Evolutionary conservation across 2,329 filamentous ascomycete species (phyloP), one percentile per base, ranked within the genome.

Genomic region (Fusarium sacchari): DNA sequence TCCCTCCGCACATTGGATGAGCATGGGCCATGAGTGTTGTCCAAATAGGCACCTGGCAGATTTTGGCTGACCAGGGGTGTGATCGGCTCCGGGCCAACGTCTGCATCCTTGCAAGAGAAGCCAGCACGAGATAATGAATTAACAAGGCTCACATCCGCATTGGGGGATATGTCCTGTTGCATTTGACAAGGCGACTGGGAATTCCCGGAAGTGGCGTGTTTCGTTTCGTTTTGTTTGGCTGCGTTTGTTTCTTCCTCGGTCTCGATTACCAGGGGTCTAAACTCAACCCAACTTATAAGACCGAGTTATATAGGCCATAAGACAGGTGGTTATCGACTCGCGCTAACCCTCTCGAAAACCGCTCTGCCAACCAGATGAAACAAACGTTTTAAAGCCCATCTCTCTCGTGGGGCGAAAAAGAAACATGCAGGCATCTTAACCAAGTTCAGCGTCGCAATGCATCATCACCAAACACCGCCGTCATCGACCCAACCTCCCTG

Each of bases 291-390:
- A 72, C 65, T 69, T 69, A 78, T 77, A 78, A 68, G 44, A 69
- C 67, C 67, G 49, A 26, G 62, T 68, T 62, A 77, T 78, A 78
- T 78, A 78, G 76, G 62, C 67, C 71, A 75, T 78, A 78, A 77
- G 61, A 78, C 73, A 74, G 73, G 71, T 67, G 71, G 71, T 49
- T 78, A 78, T 75, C 69, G 63, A 60, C 49, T 52, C 64, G 58
- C 73, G 73, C 75, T 78, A 78, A 44, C 53, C 40, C 39, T 39
- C 67, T 67, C 55, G 50, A 67, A 56, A 60, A 70, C 30, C 43
- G 30, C 58, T 76, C 67, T 73, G 64, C 76, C 76, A 78, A 77
- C 74, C 76, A 76, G 68, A 69, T 69, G 76, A 75, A 74, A 74
- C 71, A 75, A 73, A 65, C 63, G 64, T 68, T 74, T 74, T 71